Conservation (phyloP, 2,329 filamentous ascomycete species). For the Ascochyta pisi region DNA sequence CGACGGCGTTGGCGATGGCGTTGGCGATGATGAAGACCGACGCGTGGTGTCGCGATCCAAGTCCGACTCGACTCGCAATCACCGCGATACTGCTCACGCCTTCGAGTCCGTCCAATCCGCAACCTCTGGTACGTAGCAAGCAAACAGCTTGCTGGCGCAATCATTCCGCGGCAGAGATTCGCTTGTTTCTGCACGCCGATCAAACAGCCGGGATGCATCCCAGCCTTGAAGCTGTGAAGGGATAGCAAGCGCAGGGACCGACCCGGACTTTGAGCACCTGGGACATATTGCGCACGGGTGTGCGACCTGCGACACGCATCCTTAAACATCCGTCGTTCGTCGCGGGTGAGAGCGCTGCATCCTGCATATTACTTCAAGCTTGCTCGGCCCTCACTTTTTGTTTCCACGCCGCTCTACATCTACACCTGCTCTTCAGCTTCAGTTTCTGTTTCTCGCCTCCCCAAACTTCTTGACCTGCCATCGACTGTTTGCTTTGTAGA, state of each 20-base stretch:
- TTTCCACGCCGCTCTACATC: background rate
- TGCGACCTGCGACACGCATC: constrained; percentile 25
- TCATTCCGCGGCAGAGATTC: constrained; percentile 26
- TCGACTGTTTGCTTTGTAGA: constrained; percentile 3
- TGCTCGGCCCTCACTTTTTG: constrained; percentile 23
- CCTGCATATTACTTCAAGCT: constrained; percentile 10
- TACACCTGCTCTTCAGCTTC: constrained; percentile 5
- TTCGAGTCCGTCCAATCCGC: constrained; percentile 9
- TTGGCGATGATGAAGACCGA: constrained; percentile 13
- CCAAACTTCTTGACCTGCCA: constrained; percentile 1
- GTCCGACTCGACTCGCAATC: constrained; percentile 12
- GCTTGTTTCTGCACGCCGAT: constrained; percentile 39
- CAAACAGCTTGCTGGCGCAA: constrained; percentile 13
- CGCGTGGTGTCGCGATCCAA: background rate
- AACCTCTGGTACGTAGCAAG: background rate
- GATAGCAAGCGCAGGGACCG: constrained; percentile 11
- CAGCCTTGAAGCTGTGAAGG: constrained; percentile 20
- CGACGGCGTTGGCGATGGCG: constrained; percentile 18
- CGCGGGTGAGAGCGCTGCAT: background rate
- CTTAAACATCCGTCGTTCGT: constrained; percentile 28
- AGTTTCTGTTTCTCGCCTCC: background rate
- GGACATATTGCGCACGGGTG: constrained; percentile 23
- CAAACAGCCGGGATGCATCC: constrained; percentile 29
- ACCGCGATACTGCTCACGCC: constrained; percentile 7
- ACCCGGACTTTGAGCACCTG: constrained; percentile 13